Evolutionary conservation across 805 yeast species (phyloP).

Genomic region (Hermanozyma aechmeae): DNA sequence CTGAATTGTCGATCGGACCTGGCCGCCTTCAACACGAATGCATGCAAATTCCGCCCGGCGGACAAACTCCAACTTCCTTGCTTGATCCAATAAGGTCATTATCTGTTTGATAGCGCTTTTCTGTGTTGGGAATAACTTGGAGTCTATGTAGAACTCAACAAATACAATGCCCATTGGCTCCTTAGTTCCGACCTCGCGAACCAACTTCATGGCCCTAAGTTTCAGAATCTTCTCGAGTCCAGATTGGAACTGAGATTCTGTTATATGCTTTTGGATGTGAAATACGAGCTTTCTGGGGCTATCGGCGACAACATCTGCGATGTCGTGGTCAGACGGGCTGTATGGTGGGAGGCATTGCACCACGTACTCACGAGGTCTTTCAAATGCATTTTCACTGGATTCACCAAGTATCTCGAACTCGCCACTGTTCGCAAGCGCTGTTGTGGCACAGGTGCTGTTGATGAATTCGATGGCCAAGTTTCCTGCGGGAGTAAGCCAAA

Average conservation of each 20-base stretch:
- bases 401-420: no score
- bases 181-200: conserved; percentile 39
- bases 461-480: conserved; percentile 43
- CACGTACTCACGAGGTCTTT: conserved; percentile 28
- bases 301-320: conserved; percentile 26
- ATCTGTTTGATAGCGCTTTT: conserved; percentile 8
- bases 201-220: conserved; percentile 30
- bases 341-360: conserved; percentile 16
- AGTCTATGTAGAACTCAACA: conserved; percentile 29
- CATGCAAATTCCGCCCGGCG: conserved; percentile 24
- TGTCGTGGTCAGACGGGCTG: conserved; percentile 9
- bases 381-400: no score
- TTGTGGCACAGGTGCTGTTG: conserved; percentile 45
- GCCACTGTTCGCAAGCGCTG: conserved; percentile 39
- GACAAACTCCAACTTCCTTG: conserved; percentile 9
- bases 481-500: conserved; percentile 10
- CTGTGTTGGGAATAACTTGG: conserved; percentile 6
- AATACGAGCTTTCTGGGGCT: conserved; percentile 39
- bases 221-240: conserved; percentile 32
- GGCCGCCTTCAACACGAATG: conserved; percentile 11
- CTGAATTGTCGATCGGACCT: conserved; percentile 22
- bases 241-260: conserved; percentile 35
- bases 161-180: conserved; percentile 53
- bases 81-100: conserved; percentile 4
- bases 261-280: conserved; percentile 34